A percentile compares a stretch with the other conserved stretches of the same genome.
These are phyloP conservation scores for Diplosphaera chodatii DNA, from an alignment of 139 green algal species.

Conservation along the genomic window DNA sequence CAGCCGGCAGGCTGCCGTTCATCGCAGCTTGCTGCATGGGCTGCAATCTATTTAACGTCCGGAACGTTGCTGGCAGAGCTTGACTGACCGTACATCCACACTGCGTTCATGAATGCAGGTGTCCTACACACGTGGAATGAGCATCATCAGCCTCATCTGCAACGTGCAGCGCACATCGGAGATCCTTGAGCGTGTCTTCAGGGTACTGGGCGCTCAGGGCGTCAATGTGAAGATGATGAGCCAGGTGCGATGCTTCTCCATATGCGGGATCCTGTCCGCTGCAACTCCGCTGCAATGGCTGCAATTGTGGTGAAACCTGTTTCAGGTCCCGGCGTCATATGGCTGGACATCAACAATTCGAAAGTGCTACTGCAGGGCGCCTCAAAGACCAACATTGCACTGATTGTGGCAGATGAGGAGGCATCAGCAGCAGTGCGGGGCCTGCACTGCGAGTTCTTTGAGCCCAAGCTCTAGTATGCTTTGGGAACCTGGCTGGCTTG, in stretches of 20 bases:
- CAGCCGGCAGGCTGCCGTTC: no score
- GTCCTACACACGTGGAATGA: slow-evolving; percentile 49
- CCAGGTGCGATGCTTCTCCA: slow-evolving; percentile 24
- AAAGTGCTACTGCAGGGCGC: slow-evolving; percentile 38
- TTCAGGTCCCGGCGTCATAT: no score
- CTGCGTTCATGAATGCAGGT: background rate
- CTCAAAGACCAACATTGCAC: slow-evolving; percentile 82
- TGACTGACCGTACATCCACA: no score
- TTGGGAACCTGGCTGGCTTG: no score
- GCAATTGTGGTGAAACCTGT: no score
- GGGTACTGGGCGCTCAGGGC: slow-evolving; percentile 39
- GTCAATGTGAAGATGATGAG: slow-evolving; percentile 89
- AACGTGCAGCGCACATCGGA: slow-evolving; percentile 77
- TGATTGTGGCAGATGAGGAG: slow-evolving; percentile 62
- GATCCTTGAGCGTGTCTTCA: slow-evolving; percentile 71
- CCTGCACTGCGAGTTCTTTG: slow-evolving; percentile 78
- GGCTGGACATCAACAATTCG: no score
- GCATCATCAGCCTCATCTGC: slow-evolving; percentile 94
- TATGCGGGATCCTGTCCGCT: no score
- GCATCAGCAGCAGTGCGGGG: slow-evolving; percentile 42
- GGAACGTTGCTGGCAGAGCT: no score
- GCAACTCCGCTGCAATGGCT: no score
- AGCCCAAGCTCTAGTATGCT: background rate
- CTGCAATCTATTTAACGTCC: no score
- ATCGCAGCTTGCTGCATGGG: no score